A percentile compares a stretch with the other conserved stretches of the same genome.
Evolutionary conservation across 2,329 filamentous ascomycete genomes (phyloP).

Genomic region (Hymenoscyphus fructigenus): DNA sequence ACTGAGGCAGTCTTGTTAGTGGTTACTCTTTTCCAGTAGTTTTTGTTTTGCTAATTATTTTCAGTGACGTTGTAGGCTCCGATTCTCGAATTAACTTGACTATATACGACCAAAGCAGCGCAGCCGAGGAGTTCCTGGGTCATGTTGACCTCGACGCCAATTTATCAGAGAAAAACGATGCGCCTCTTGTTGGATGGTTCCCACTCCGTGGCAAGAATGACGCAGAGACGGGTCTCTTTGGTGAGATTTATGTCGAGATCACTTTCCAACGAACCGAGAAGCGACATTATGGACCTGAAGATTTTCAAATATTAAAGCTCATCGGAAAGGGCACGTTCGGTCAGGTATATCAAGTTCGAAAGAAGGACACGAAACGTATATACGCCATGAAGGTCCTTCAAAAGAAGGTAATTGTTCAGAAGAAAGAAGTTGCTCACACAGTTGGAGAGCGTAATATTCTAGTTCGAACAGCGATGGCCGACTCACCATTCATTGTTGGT

Average conservation of each 20-base stretch:
- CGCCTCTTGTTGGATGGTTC: conserved; percentile 82
- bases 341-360: conserved; percentile 96
- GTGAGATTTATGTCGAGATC: conserved; percentile 86
- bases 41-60: background rate
- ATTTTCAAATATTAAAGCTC: conserved; percentile 93
- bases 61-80: conserved; percentile 87
- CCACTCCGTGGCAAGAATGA: conserved; percentile 73
- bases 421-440: conserved; percentile 98
- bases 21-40: too few relatives aligned
- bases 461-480: conserved; percentile 82
- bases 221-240: conserved; percentile 71
- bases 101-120: conserved; percentile 79
- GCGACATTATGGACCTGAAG: conserved; percentile 88
- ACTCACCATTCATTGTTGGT: conserved; percentile 96
- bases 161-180: conserved; percentile 62
- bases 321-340: conserved; percentile 98
- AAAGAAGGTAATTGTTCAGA: conserved; percentile 99
- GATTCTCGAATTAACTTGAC: conserved; percentile 90
- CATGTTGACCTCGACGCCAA: conserved; percentile 80
- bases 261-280: conserved; percentile 84
- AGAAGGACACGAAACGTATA: conserved; percentile 92
- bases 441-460: conserved; percentile 96
- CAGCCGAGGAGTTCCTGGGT: conserved; percentile 86
- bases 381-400: conserved; percentile 99
- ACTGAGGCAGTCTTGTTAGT: conserved; percentile 93